Conservation (phyloP, 78 protist species). For the Dictyostelium firmibasis region DNA sequence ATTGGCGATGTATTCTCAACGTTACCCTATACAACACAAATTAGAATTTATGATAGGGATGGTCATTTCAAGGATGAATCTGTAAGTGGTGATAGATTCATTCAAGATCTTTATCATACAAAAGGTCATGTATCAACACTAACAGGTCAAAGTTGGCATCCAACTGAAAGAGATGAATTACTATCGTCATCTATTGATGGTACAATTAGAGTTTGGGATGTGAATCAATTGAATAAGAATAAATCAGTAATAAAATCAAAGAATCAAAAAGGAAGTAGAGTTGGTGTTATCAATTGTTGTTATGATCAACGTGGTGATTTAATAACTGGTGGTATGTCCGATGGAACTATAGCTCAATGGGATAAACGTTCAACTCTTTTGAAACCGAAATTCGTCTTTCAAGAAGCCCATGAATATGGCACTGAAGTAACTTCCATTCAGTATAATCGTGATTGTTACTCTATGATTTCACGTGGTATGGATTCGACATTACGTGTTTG, state of each 20-base stretch:
- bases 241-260: slow-evolving; percentile 44
- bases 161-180: slow-evolving; percentile 25
- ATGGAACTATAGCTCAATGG: slow-evolving; percentile 37
- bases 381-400: neutral
- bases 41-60: slow-evolving; percentile 80
- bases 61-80: slow-evolving; percentile 74
- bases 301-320: slow-evolving; percentile 57
- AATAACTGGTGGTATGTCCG: slow-evolving; percentile 61
- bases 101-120: slow-evolving; percentile 80
- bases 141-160: slow-evolving; percentile 67
- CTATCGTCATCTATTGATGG: slow-evolving; percentile 78
- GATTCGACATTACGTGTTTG: slow-evolving; percentile 85
- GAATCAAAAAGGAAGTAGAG: slow-evolving; percentile 28
- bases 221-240: slow-evolving; percentile 28
- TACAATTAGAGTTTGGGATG: slow-evolving; percentile 86
- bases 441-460: slow-evolving; percentile 47
- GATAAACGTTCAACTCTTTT: slow-evolving; percentile 9
- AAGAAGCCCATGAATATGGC: slow-evolving; percentile 66
- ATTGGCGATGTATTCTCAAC: slow-evolving; percentile 48
- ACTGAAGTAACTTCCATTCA: slow-evolving; percentile 30
- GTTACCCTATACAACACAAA: slow-evolving; percentile 58
- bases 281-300: slow-evolving; percentile 31
- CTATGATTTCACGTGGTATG: slow-evolving; percentile 35
- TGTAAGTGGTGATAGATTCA: slow-evolving; percentile 84
- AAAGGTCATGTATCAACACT: slow-evolving; percentile 80